phyloP scores from a whole-genome alignment of 495 filamentous ascomycete species.

The Aspergillus heteromorphus region DNA sequence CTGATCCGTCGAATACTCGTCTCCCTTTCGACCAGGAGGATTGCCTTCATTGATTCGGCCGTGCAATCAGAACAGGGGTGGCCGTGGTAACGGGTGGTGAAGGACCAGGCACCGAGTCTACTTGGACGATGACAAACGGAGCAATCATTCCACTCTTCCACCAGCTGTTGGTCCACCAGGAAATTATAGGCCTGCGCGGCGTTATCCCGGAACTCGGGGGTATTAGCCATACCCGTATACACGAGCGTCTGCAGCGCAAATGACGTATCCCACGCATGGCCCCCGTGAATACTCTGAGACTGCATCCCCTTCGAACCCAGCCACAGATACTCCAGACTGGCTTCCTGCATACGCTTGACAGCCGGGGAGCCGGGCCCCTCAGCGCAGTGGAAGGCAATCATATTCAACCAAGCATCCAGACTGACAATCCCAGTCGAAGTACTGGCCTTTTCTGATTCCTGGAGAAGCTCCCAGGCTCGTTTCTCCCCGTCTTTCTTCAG shows the following conservation, averaged over 20 bases:
- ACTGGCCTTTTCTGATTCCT: background rate
- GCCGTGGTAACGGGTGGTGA: background rate
- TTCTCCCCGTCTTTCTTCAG: background rate
- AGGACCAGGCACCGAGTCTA: constrained; percentile 2
- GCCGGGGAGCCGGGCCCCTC: constrained; percentile 3
- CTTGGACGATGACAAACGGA: background rate
- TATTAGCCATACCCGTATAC: background rate
- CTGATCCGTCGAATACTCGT: background rate
- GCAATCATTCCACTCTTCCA: background rate
- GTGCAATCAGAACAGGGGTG: constrained; percentile 1
- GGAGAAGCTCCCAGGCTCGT: background rate
- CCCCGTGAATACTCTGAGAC: constrained; percentile 6
- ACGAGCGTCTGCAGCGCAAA: constrained; percentile 5
- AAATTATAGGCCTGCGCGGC: constrained; percentile 1
- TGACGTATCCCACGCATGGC: constrained; percentile 8
- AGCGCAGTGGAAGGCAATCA: constrained; percentile 3
- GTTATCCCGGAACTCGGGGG: background rate
- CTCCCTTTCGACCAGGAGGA: constrained; percentile 1
- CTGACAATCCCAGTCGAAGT: constrained; percentile 1
- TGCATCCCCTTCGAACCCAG: constrained; percentile 4
- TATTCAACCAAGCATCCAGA: constrained; percentile 5
- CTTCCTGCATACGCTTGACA: constrained; percentile 2
- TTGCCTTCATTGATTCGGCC: background rate
- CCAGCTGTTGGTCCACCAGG: constrained; percentile 6
- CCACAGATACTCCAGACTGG: constrained; percentile 7